A percentile compares a stretch with the other conserved stretches of the same genome.
These are phyloP conservation scores for Rubroboletus satanas DNA, from an alignment of 768 basidiomycete genomes.

Conservation along the genomic window DNA sequence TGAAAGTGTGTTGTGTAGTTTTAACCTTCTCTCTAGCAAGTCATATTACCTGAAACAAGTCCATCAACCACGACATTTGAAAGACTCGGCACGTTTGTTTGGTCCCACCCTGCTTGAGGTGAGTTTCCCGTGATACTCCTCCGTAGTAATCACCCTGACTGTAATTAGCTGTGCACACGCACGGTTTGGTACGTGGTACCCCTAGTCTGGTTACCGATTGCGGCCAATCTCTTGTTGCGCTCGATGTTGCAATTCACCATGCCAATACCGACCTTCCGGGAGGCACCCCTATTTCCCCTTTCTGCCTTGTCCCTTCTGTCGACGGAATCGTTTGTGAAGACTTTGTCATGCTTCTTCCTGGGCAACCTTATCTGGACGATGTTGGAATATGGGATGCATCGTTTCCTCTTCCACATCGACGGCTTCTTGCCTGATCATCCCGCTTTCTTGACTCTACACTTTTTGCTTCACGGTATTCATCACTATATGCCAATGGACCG, in stretches of 20 bases:
- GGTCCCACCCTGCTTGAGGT: constrained; percentile 80
- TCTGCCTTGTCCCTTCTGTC: constrained; percentile 47
- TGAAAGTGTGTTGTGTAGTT: not conserved
- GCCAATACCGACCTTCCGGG: constrained; percentile 60
- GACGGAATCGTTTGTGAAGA: constrained; percentile 47
- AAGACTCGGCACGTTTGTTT: constrained; percentile 83
- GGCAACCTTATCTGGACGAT: constrained; percentile 94
- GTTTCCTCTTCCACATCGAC: constrained; percentile 97
- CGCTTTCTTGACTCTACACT: constrained; percentile 79
- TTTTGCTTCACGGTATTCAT: constrained; percentile 91
- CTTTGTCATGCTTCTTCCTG: constrained; percentile 65
- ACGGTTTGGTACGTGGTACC: constrained; percentile 96
- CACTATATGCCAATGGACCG: constrained; percentile 97
- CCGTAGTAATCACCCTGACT: not conserved
- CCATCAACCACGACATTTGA: constrained; percentile 89
- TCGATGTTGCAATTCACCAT: constrained; percentile 80
- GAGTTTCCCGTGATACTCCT: constrained; percentile 9
- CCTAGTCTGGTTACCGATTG: constrained; percentile 85
- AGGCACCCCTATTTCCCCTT: constrained; percentile 53
- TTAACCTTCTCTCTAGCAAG: constrained; percentile 52
- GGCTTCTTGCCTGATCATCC: constrained; percentile 79
- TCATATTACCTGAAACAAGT: constrained; percentile 95
- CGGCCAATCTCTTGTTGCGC: constrained; percentile 72
- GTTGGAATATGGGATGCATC: constrained; percentile 88
- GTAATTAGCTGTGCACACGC: constrained; percentile 65